Evolutionary conservation across 2,329 filamentous ascomycete genomes (phyloP).

Genomic region (Sodiomyces alkalinus): DNA sequence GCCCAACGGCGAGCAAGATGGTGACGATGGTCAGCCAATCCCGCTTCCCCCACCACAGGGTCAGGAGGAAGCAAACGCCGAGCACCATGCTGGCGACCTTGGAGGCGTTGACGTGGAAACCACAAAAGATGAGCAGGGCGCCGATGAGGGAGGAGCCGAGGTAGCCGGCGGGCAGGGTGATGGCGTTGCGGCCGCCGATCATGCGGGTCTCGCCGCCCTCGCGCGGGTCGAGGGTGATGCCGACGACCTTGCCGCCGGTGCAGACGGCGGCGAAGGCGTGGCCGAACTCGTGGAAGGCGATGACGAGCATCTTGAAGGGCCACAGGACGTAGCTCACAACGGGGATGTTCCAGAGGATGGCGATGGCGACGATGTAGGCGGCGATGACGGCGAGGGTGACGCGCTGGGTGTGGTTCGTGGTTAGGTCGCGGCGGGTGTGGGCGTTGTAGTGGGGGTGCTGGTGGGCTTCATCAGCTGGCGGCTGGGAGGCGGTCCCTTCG

Average conservation of each 20-base stretch:
- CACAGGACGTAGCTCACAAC: slow-evolving; percentile 61
- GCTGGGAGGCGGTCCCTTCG: no score
- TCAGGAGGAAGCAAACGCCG: slow-evolving; percentile 61
- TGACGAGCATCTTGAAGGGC: slow-evolving; percentile 80
- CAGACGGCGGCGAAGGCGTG: slow-evolving; percentile 59
- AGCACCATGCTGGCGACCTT: slow-evolving; percentile 64
- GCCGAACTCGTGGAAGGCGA: slow-evolving; percentile 69
- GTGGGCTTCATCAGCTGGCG: no score
- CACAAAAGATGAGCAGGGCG: slow-evolving; percentile 62
- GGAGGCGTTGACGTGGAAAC: slow-evolving; percentile 67
- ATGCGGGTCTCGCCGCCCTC: slow-evolving; percentile 71
- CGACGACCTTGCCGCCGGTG: slow-evolving; percentile 60
- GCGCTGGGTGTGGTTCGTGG: slow-evolving; percentile 48
- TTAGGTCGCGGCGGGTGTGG: slow-evolving; percentile 35
- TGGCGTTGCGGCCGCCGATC: slow-evolving; percentile 51
- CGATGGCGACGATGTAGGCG: slow-evolving; percentile 54
- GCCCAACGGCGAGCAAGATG: slow-evolving; percentile 51
- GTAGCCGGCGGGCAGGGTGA: slow-evolving; percentile 67
- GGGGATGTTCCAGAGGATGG: slow-evolving; percentile 65
- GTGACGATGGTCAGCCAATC: slow-evolving; percentile 67
- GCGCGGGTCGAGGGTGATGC: slow-evolving; percentile 57
- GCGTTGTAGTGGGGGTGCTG: slow-evolving; percentile 3
- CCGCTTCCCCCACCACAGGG: slow-evolving; percentile 65
- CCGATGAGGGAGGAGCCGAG: slow-evolving; percentile 65
- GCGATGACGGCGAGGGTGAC: slow-evolving; percentile 58